Conservation (phyloP, 345 rosid species). For the Camelina laxa region DNA sequence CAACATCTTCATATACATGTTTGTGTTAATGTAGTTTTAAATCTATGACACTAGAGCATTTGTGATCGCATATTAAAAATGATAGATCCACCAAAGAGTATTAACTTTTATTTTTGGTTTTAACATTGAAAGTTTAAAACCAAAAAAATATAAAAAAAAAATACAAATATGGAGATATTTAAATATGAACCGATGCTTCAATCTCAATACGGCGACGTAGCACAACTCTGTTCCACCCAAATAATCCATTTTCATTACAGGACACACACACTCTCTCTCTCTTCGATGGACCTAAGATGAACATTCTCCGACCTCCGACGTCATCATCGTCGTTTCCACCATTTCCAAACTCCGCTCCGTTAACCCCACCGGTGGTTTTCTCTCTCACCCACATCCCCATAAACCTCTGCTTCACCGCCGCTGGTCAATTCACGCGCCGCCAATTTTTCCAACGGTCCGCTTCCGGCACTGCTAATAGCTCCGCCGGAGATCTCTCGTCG, state of each 20-base stretch:
- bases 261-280: neutral
- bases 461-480: slow-evolving; percentile 41
- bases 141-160: no score
- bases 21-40: neutral
- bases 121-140: no score
- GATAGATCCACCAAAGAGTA: neutral
- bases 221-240: slow-evolving; percentile 51
- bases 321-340: slow-evolving; percentile 44
- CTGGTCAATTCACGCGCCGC: slow-evolving; percentile 42
- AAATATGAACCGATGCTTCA: slow-evolving; percentile 22
- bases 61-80: neutral
- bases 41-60: neutral
- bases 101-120: no score
- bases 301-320: slow-evolving; percentile 49
- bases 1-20: neutral
- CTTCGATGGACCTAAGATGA: slow-evolving; percentile 69
- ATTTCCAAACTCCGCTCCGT: neutral
- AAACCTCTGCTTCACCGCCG: slow-evolving; percentile 39
- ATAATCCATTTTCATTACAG: slow-evolving; percentile 24
- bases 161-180: slow-evolving; percentile 12
- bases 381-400: slow-evolving; percentile 26
- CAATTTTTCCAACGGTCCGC: slow-evolving; percentile 38
- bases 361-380: slow-evolving; percentile 4
- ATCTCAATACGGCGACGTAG: slow-evolving; percentile 52
- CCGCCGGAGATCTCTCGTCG: slow-evolving; percentile 42